Percentiles rank a stretch among this genome's conserved stretches.
These are phyloP conservation scores for Nymphaea thermarum DNA, from an alignment of 164 flowering plant species.

Conservation along the genomic window DNA sequence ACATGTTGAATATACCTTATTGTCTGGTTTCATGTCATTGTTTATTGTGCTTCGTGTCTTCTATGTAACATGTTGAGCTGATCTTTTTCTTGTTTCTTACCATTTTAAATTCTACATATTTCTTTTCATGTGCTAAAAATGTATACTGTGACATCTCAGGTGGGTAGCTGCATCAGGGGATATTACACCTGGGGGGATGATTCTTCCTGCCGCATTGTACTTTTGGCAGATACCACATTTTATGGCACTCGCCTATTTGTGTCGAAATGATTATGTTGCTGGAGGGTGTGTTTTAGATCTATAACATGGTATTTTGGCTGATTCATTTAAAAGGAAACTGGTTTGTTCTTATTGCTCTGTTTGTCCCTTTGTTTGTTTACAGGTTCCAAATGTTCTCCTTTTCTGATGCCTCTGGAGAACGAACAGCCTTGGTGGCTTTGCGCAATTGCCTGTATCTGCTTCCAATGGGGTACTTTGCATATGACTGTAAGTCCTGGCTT, in stretches of 20 bases:
- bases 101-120: no score
- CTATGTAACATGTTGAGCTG: no score
- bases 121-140: no score
- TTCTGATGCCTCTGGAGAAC: conserved; percentile 65
- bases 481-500: conserved; percentile 61
- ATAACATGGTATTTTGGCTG: not conserved
- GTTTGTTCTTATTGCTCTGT: not conserved
- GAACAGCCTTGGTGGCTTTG: conserved; percentile 73
- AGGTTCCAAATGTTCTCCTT: conserved; percentile 83
- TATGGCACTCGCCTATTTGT: conserved; percentile 94
- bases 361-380: conserved; percentile 3
- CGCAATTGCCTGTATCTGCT: conserved; percentile 80
- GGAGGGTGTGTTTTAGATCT: conserved; percentile 60
- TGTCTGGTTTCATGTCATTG: no score
- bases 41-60: no score
- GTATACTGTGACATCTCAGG: conserved; percentile 20
- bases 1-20: no score
- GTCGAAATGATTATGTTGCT: conserved; percentile 87
- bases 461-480: conserved; percentile 80
- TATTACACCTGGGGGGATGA: conserved; percentile 57
- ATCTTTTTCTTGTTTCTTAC: no score
- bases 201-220: conserved; percentile 94
- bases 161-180: conserved; percentile 93
- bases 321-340: not conserved
- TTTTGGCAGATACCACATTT: conserved; percentile 99